phyloP scores from a whole-genome alignment of 805 yeast species.

The Maudiozyma turicensis region DNA sequence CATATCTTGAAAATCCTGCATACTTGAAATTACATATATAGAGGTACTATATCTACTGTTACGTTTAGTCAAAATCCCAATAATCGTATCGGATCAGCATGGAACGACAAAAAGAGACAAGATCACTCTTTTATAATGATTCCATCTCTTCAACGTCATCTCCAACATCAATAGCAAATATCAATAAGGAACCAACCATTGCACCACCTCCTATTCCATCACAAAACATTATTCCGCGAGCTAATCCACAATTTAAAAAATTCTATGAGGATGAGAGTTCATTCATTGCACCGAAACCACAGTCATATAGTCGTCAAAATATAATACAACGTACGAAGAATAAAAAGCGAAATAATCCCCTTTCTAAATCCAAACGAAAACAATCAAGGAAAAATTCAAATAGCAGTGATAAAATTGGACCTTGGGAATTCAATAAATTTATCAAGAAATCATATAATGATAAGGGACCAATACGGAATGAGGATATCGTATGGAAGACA shows the following conservation, averaged over 20 bases:
- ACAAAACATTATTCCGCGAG: not conserved
- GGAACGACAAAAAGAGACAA: not conserved
- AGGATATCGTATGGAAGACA: constrained; percentile 17
- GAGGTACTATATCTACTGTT: too few species aligned
- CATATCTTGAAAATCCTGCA: too few species aligned
- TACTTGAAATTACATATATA: too few species aligned
- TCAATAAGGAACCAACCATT: not conserved
- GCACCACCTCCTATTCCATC: not conserved
- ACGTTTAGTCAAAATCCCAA: too few species aligned
- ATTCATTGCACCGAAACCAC: not conserved
- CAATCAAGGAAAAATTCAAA: not conserved
- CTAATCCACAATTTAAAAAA: not conserved
- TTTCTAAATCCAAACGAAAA: not conserved
- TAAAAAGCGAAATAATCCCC: not conserved
- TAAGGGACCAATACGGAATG: constrained; percentile 5
- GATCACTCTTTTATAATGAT: constrained; percentile 1
- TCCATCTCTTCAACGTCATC: not conserved
- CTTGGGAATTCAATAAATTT: constrained; percentile 21
- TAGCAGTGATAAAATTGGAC: not conserved
- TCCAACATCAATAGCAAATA: not conserved
- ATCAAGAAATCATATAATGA: constrained; percentile 14
- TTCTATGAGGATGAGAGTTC: not conserved
- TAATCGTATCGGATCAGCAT: not conserved
- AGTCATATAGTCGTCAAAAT: not conserved
- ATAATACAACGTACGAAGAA: not conserved